Evolutionary conservation across 176 grass and related monocot genomes (phyloP).

Genomic region (Paspalum notatum): DNA sequence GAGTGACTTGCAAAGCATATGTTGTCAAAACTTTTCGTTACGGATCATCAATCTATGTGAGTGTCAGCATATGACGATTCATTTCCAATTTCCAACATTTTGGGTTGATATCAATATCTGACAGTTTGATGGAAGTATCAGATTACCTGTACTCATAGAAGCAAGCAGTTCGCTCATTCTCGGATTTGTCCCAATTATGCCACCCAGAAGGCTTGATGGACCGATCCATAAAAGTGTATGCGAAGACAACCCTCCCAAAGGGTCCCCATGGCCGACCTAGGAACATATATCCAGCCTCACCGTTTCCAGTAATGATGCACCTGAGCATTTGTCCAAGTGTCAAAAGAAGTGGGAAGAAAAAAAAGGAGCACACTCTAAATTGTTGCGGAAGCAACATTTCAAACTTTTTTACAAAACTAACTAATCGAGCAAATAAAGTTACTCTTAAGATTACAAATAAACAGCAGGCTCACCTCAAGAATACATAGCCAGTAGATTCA

Average conservation of each 20-base stretch:
- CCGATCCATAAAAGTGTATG: conserved; percentile 90
- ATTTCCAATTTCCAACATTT: not conserved
- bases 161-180: conserved; percentile 94
- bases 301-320: conserved; percentile 90
- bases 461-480: conserved; percentile 63
- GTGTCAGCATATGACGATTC: not conserved
- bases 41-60: no score
- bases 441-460: not conserved
- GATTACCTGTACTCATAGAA: conserved; percentile 94
- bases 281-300: conserved; percentile 74
- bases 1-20: conserved; percentile 7
- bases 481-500: conserved; percentile 93
- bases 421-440: not conserved
- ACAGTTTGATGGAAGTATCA: not conserved
- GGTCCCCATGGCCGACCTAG: conserved; percentile 97
- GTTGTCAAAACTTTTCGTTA: no score
- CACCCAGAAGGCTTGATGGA: conserved; percentile 80
- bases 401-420: conserved; percentile 18
- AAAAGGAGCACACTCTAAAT: not conserved
- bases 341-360: conserved; percentile 33
- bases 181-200: conserved; percentile 95
- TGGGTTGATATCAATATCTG: not conserved
- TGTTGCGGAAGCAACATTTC: conserved; percentile 36
- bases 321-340: conserved; percentile 34
- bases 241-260: conserved; percentile 95